Evolutionary conservation across 495 filamentous ascomycete species (phyloP).

Genomic region (Monascus purpureus): DNA sequence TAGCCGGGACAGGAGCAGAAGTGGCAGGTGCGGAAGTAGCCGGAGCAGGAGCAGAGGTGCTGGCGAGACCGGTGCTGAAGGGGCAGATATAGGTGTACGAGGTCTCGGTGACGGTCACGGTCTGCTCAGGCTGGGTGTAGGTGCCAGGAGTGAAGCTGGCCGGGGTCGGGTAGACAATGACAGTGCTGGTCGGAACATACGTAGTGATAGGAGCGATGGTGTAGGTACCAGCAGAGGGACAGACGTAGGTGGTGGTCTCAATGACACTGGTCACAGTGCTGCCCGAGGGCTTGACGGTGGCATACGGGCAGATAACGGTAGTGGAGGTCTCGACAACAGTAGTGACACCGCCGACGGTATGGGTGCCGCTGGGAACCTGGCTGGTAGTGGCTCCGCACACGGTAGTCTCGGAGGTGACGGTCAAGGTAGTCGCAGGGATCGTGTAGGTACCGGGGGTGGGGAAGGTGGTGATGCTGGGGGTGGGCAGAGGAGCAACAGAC

Average conservation of each 20-base stretch:
- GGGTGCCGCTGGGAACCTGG: slow-evolving; percentile 45
- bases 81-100: slow-evolving; percentile 61
- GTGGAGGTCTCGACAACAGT: slow-evolving; percentile 57
- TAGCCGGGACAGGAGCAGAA: slow-evolving; percentile 8
- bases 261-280: slow-evolving; percentile 57
- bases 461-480: slow-evolving; percentile 51
- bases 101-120: slow-evolving; percentile 55
- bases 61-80: slow-evolving; percentile 29
- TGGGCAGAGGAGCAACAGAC: slow-evolving; percentile 35
- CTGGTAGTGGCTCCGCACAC: slow-evolving; percentile 53
- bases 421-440: slow-evolving; percentile 62
- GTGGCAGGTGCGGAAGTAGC: slow-evolving; percentile 10
- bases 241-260: slow-evolving; percentile 60
- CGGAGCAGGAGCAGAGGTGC: slow-evolving; percentile 11
- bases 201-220: slow-evolving; percentile 62
- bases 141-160: slow-evolving; percentile 54
- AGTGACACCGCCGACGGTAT: slow-evolving; percentile 66
- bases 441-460: slow-evolving; percentile 64
- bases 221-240: slow-evolving; percentile 69
- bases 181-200: slow-evolving; percentile 36
- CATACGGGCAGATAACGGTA: slow-evolving; percentile 60
- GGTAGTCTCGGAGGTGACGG: slow-evolving; percentile 49
- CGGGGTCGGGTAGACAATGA: slow-evolving; percentile 51
- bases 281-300: slow-evolving; percentile 46
- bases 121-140: slow-evolving; percentile 55